Percentiles rank a stretch among this genome's conserved stretches.
Conservation (phyloP, 345 rosid species). For the Murraya paniculata region DNA sequence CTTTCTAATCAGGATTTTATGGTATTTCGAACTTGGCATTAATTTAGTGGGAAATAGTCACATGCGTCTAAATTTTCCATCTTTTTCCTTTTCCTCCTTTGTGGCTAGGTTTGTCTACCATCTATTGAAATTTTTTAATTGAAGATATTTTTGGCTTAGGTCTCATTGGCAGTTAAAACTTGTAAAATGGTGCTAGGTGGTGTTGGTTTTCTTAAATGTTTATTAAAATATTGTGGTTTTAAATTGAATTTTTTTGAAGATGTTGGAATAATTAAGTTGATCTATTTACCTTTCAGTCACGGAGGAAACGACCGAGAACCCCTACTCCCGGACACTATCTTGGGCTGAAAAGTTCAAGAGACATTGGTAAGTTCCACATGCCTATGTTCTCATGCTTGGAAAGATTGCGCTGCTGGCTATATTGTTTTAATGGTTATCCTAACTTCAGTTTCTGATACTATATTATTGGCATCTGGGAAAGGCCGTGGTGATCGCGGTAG, state of each 20-base stretch:
- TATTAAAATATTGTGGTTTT: not conserved
- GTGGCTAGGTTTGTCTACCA: conserved; percentile 15
- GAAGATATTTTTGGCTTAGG: not conserved
- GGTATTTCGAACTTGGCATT: conserved; percentile 60
- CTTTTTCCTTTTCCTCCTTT: conserved; percentile 7
- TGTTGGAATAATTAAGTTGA: conserved; percentile 11
- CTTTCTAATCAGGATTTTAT: conserved; percentile 72
- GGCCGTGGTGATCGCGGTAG: conserved; percentile 66
- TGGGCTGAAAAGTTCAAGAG: conserved; percentile 85
- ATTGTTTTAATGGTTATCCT: not conserved
- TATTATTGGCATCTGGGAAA: conserved; percentile 18
- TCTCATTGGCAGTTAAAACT: not conserved
- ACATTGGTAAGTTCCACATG: conserved; percentile 45
- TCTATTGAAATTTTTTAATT: not conserved
- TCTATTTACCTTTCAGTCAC: conserved; percentile 61
- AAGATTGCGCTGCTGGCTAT: not conserved
- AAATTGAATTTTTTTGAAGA: not conserved
- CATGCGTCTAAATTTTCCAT: conserved; percentile 25
- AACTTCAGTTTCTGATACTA: not conserved
- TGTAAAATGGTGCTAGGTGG: conserved; percentile 13
- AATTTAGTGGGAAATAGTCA: conserved; percentile 31
- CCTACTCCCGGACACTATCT: conserved; percentile 99
- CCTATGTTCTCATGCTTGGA: not conserved
- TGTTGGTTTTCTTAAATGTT: conserved; percentile 8
- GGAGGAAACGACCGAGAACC: conserved; percentile 95